phyloP scores from a whole-genome alignment of 2,329 filamentous ascomycete species.

The Epicoccum sorghinum region DNA sequence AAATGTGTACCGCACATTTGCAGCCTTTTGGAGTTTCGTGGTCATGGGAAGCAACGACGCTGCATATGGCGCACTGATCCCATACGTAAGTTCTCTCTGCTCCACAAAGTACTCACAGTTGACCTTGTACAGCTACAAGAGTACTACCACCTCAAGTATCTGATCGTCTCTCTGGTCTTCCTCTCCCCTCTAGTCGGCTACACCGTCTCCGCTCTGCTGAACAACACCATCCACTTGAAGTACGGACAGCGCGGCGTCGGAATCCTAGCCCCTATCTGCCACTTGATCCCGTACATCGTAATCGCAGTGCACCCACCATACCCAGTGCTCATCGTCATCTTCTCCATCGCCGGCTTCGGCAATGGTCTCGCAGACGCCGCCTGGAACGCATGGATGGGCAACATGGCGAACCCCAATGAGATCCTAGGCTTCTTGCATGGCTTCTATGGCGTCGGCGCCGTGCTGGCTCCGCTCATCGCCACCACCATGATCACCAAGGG shows the following conservation, averaged over 20 bases:
- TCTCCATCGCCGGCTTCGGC: conserved; percentile 71
- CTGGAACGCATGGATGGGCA: conserved; percentile 66
- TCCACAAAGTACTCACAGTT: background rate
- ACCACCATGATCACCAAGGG: conserved; percentile 73
- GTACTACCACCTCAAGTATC: conserved; percentile 68
- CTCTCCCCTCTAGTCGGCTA: conserved; percentile 71
- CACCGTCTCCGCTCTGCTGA: conserved; percentile 65
- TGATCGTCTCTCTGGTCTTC: conserved; percentile 70
- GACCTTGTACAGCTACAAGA: conserved; percentile 57
- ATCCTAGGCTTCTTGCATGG: conserved; percentile 75
- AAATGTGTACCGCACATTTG: conserved; percentile 65
- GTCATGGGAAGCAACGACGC: conserved; percentile 74
- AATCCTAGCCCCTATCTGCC: conserved; percentile 66
- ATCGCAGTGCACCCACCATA: conserved; percentile 73
- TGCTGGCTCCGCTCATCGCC: conserved; percentile 71
- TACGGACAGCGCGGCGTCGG: conserved; percentile 76
- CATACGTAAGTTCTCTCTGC: conserved; percentile 48
- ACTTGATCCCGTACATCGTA: conserved; percentile 69
- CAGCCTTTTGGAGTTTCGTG: conserved; percentile 66
- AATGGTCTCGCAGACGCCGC: conserved; percentile 71
- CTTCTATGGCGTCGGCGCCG: conserved; percentile 74
- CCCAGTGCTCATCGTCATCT: conserved; percentile 67
- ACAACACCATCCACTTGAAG: conserved; percentile 68
- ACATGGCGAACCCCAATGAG: conserved; percentile 76
- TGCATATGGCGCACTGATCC: conserved; percentile 62